Conservation (phyloP, 1,284 basidiomycete species). For the Melampsora medusae region DNA sequence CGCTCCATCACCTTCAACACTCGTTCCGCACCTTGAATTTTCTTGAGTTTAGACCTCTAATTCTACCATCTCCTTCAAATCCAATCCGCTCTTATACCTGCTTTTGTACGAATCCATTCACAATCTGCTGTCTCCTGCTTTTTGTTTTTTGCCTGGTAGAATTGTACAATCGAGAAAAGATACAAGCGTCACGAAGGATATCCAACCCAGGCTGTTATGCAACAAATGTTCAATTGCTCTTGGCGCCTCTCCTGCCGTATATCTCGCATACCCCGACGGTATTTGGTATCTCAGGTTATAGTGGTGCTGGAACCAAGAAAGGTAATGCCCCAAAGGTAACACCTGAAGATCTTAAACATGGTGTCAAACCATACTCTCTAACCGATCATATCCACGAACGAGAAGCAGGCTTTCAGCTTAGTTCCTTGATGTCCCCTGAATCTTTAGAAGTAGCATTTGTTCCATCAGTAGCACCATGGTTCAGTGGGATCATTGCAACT, state of each 20-base stretch:
- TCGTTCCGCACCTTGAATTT: background rate
- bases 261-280: constrained; percentile 75
- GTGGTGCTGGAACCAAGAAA: constrained; percentile 85
- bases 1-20: background rate
- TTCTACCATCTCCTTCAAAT: background rate
- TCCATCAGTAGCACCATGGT: constrained; percentile 87
- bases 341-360: constrained; percentile 71
- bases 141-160: constrained; percentile 61
- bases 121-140: constrained; percentile 48
- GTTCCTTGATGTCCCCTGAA: constrained; percentile 58
- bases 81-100: background rate
- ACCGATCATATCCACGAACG: constrained; percentile 99
- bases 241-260: constrained; percentile 80
- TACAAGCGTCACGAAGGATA: constrained; percentile 74
- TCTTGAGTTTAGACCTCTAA: background rate
- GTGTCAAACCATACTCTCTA: constrained; percentile 78
- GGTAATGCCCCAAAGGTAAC: constrained; percentile 74
- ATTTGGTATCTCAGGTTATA: constrained; percentile 90
- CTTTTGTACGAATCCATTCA: background rate
- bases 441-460: constrained; percentile 76
- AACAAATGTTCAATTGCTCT: constrained; percentile 83
- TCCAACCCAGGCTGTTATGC: constrained; percentile 98
- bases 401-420: constrained; percentile 80
- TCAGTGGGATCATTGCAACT: constrained; percentile 89
- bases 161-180: constrained; percentile 73